Evolutionary conservation across 2,329 filamentous ascomycete genomes (phyloP), one percentile per base, ranked within the genome.

Genomic region (Aspergillus arachidicola): DNA sequence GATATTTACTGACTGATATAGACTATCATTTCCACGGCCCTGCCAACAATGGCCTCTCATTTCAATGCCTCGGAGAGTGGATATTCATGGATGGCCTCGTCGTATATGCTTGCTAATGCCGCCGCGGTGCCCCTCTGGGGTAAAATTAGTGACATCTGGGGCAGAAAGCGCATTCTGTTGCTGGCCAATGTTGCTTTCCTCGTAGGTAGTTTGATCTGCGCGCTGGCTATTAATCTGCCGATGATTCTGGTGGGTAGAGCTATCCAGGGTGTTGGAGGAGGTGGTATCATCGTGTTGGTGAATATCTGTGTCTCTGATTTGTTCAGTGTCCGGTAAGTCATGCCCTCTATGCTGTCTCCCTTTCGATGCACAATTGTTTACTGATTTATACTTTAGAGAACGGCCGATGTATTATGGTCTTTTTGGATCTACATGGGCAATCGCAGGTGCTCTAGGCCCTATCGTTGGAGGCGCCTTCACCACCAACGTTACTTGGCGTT

Each of bases 121-220:
- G 74, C 80, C 16, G 78, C 83, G 23, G 84, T 85, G 2, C 85
- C 85, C 2, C 80, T 85, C 36, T 89, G 86, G 85, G 86, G 86
- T 26, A 89, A 89, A 70, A 76, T 89, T 26, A 87, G 85, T 51
- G 89, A 91, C 67, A 90, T 91, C 62, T 90, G 86, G 78, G 88
- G 89, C 2, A 81, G 89, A 46, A 91, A 90, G 69, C 84, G 84
- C 14, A 82, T 89, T 56, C 77, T 91, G 34, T 77, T 91, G 16
- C 68, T 84, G 3, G 87, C 87, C 21, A 88, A 89, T 63, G 76
- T 83, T 21, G 77, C 88, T 28, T 91, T 91, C 78, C 83, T 90
- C 60, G 74, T 87, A 19, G 87, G 86, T 28, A 88, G 85, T 38
- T 75, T 89, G 59, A 79, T 90, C n/a, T 86, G 86, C 45, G 88